Conservation (phyloP, 2,329 filamentous ascomycete species). For the Aspergillus texensis region DNA sequence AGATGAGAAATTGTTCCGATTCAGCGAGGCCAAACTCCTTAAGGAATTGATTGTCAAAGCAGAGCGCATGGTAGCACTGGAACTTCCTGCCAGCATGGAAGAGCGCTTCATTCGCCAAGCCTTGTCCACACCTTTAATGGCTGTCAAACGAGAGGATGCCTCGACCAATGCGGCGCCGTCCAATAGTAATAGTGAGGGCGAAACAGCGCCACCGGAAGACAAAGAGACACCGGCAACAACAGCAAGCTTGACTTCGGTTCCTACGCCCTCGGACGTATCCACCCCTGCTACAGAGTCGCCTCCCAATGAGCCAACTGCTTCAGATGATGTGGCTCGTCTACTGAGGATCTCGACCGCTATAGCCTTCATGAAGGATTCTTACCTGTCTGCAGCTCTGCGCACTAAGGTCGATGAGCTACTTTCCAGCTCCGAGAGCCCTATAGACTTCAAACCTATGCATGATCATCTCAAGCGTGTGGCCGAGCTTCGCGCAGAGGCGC, state of each 20-base stretch:
- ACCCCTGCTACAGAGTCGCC: slow-evolving; percentile 42
- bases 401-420: slow-evolving; percentile 43
- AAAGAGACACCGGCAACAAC: slow-evolving; percentile 37
- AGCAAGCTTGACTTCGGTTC: slow-evolving; percentile 38
- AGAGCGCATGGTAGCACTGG: slow-evolving; percentile 62
- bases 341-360: slow-evolving; percentile 54
- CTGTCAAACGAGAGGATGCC: slow-evolving; percentile 62
- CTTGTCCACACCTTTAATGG: slow-evolving; percentile 75
- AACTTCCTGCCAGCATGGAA: slow-evolving; percentile 79
- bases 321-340: slow-evolving; percentile 45
- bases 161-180: slow-evolving; percentile 27
- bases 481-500: slow-evolving; percentile 70
- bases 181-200: slow-evolving; percentile 27
- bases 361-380: slow-evolving; percentile 54
- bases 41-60: slow-evolving; percentile 71
- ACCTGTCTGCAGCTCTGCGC: slow-evolving; percentile 46
- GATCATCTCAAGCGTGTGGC: slow-evolving; percentile 69
- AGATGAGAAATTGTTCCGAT: slow-evolving; percentile 81
- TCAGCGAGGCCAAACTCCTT: slow-evolving; percentile 73
- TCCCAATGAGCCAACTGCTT: slow-evolving; percentile 29
- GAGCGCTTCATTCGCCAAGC: slow-evolving; percentile 77
- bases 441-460: slow-evolving; percentile 73
- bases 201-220: slow-evolving; percentile 27
- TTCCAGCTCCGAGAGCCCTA: slow-evolving; percentile 40
- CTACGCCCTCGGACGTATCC: slow-evolving; percentile 40